Evolutionary conservation across 805 yeast species (phyloP), one percentile per base, ranked within the genome.

Genomic region (Tetrapisispora namnaoensis): DNA sequence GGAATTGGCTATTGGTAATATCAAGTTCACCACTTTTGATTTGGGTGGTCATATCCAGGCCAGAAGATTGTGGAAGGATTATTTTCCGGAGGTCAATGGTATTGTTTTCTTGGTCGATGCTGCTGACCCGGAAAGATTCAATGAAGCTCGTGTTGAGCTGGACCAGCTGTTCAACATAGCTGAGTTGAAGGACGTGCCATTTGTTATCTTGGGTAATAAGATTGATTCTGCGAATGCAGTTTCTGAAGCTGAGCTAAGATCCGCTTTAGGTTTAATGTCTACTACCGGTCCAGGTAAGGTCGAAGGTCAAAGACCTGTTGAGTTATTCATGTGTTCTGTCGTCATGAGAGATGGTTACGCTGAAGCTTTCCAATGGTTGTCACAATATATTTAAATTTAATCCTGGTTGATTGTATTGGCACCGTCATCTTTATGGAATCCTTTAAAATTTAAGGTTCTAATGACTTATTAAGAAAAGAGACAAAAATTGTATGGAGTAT

Each of bases 31-130:
- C 52, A 93, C 99, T 28, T 93, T 93, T 62, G 99, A 93, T 69
- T 77, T 93, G 59, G 99, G 99, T 70, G 99, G 99, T 41, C 99
- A 93, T 74, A 83, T 80, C 69, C 97, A 91, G 72, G 98, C 99
- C 45, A 90, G 99, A 73, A 88, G 99, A 72, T 81, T 93, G 65
- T 93, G 99, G 99, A 90, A 90, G 67, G 98, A 93, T 69, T 93
- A 93, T 70, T 93, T 93, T 83, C 99, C 99, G 51, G 99, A 93
- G 72, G 99, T 93, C 45, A 86, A 89, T 69, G 99, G 97, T 49
- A 93, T 93, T 57, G 98, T 93, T 32, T 93, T 86, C 69, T 75
- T 93, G 51, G 97, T 93, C 32, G 99, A 93, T 68, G 95, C 95
- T 49, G 98, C 98, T 49, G 99, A 93, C 66, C 83, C 93, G 37